These are phyloP conservation scores for Trichosporon asahii DNA, from an alignment of 1,284 basidiomycete species.

Conservation along the genomic window DNA sequence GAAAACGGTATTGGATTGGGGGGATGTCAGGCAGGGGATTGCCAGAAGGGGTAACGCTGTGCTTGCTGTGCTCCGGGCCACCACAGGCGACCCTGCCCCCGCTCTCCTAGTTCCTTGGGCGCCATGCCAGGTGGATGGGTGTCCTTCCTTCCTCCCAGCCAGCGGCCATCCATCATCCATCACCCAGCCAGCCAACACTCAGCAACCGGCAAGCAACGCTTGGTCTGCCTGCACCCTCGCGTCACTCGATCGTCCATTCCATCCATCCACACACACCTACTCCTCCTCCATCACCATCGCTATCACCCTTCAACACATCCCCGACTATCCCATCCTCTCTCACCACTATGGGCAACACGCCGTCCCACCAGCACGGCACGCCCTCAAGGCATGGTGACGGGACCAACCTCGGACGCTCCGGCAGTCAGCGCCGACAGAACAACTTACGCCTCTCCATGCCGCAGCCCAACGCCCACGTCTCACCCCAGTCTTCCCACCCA, in stretches of 20 bases:
- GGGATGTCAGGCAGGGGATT: background rate
- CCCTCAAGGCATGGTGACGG: constrained; percentile 21
- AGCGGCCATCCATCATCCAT: background rate
- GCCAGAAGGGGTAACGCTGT: background rate
- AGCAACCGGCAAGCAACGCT: background rate
- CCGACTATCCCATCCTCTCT: background rate
- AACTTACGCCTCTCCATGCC: constrained; percentile 48
- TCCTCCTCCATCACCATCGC: background rate
- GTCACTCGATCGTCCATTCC: constrained; percentile 6
- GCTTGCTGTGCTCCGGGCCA: background rate
- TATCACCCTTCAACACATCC: background rate
- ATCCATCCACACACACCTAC: constrained; percentile 6
- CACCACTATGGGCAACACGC: constrained; percentile 48
- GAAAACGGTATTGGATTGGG: background rate
- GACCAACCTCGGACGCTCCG: constrained; percentile 22
- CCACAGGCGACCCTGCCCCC: background rate
- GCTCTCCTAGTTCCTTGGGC: background rate
- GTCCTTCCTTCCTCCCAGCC: background rate
- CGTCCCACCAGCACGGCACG: constrained; percentile 41
- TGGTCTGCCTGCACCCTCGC: background rate
- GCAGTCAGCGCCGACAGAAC: constrained; percentile 25
- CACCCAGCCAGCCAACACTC: background rate
- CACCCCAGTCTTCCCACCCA: constrained; percentile 41
- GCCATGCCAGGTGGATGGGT: background rate
- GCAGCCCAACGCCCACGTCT: constrained; percentile 32